These are phyloP conservation scores for Crithidia thermophila DNA, from an alignment of 208 protist species.

Conservation along the genomic window DNA sequence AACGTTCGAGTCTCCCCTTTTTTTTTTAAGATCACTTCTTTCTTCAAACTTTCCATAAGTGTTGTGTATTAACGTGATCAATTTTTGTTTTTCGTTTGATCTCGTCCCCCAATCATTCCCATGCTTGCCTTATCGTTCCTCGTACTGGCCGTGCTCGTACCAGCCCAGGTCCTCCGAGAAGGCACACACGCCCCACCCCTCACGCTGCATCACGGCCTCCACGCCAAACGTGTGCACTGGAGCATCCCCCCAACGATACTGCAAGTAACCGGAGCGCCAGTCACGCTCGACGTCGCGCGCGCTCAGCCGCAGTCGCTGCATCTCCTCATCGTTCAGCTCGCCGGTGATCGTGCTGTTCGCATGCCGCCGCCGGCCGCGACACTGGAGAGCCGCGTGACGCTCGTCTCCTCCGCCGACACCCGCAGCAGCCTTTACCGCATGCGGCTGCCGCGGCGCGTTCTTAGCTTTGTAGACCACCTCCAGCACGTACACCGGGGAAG, in stretches of 20 bases:
- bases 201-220: conserved; percentile 16
- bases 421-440: too few species aligned
- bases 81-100: too few species aligned
- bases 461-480: not conserved
- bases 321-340: too few species aligned
- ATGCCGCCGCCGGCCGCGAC: not conserved
- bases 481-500: not conserved
- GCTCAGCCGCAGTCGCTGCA: too few species aligned
- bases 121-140: too few species aligned
- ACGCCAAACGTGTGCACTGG: conserved; percentile 21
- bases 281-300: not conserved
- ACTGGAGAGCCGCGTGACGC: not conserved
- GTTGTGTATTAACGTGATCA: too few species aligned
- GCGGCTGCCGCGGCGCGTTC: not conserved
- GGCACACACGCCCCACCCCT: conserved; percentile 15
- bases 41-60: too few species aligned
- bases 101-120: too few species aligned
- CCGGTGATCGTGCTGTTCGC: not conserved
- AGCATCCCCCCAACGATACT: conserved; percentile 26
- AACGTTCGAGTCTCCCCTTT: too few species aligned
- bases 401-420: not conserved
- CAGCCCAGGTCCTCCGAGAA: not conserved
- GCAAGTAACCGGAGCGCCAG: conserved; percentile 14
- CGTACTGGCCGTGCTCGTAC: conserved; percentile 10
- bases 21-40: too few species aligned